Base-by-base conservation (phyloP, 2,329 filamentous ascomycete species). In the Fusarium piperis region DNA sequence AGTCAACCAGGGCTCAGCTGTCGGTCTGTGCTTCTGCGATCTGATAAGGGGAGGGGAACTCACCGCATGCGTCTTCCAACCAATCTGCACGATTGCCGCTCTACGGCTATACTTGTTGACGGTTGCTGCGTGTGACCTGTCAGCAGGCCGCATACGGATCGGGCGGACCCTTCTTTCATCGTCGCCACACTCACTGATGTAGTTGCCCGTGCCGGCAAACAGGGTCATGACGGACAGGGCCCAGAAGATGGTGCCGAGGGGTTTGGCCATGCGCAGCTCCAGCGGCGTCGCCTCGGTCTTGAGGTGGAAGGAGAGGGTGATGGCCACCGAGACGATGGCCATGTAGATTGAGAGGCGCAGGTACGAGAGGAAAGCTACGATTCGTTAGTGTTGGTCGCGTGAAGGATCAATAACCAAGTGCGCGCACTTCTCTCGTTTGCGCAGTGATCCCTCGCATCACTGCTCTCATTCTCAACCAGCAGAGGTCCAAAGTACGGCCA, bases 261-360 rank as follows among this genome's bases (percentile, higher is more conserved):
- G 96, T 67, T 92, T 86, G 0, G 96, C 92, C 81, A 98, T 91
- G 46, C 88, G 89, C 66, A 89, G 85, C 83, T 99, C 96, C 15
- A 94, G 80, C 1, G 84, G 78, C 0, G 90, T 89, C 1, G 96
- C 93, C 75, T 91, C 83, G 18, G 85, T 85, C 78, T 94, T 95
- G 56, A 99, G 87, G 78, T 99, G 95, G 80, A 99, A 99, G 15
- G 94, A 97, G 57, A 98, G 87, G 11, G 97, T 91, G 73, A 99
- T 97, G 57, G 96, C 95, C 33, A 97, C 89, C 30, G 93, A 90
- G 10, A 98, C 94, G 58, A 99, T 86, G 71, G 94, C 91, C 88
- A 98, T 95, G 83, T 97, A 97, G 75, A 97, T 89, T 33, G 93
- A 91, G 3, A 98, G 88, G 5, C 95, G 91, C 20, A 98, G 89